Evolutionary conservation across 345 rosid genomes (phyloP).

Genomic region (Pseudoturritis turrita): DNA sequence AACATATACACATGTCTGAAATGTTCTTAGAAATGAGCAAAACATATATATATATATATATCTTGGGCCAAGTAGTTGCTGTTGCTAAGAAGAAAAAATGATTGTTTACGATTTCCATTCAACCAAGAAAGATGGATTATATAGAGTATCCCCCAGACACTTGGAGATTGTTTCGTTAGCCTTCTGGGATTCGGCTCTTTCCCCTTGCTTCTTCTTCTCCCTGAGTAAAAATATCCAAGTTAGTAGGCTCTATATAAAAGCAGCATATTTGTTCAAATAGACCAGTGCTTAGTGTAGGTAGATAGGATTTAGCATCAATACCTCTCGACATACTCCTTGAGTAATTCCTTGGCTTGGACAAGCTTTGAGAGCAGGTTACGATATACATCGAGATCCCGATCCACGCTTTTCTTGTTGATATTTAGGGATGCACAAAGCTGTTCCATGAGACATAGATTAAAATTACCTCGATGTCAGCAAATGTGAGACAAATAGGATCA

Average conservation of each 20-base stretch:
- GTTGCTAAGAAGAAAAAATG: constrained; percentile 8
- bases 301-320: constrained; percentile 20
- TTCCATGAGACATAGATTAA: constrained; percentile 21
- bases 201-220: constrained; percentile 92
- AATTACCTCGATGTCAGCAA: background rate
- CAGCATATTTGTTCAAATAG: background rate
- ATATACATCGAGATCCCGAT: constrained; percentile 94
- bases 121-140: constrained; percentile 23
- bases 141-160: constrained; percentile 54
- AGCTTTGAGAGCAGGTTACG: constrained; percentile 89
- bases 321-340: constrained; percentile 92
- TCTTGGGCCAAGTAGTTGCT: constrained; percentile 8
- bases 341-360: constrained; percentile 97
- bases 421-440: constrained; percentile 94
- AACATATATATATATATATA: background rate
- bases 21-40: constrained; percentile 15
- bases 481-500: constrained; percentile 12
- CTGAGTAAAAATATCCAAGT: constrained; percentile 34
- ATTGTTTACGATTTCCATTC: background rate
- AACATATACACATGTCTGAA: background rate
- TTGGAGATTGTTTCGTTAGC: constrained; percentile 70
- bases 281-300: background rate
- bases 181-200: constrained; percentile 65
- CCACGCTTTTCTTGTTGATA: constrained; percentile 82
- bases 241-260: background rate